Percentiles rank a stretch among this genome's conserved stretches.
phyloP scores from a whole-genome alignment of 495 filamentous ascomycete genomes.

The Ascobolus immersus region DNA sequence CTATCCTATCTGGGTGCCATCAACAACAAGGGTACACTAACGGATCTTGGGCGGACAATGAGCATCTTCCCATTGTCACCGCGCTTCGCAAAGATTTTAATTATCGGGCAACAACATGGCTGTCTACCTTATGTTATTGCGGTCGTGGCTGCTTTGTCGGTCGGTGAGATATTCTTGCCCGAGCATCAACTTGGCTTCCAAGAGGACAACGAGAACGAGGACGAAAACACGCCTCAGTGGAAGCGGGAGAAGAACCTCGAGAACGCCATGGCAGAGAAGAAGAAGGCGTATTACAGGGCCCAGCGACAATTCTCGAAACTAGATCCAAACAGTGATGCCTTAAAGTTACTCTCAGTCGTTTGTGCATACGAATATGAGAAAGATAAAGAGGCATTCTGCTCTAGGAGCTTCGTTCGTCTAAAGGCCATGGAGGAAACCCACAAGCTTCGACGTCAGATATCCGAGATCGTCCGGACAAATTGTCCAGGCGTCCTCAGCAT shows the following conservation, averaged over 20 bases:
- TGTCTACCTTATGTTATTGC: constrained; percentile 73
- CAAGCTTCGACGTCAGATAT: constrained; percentile 60
- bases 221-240: constrained; percentile 8
- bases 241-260: not conserved
- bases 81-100: constrained; percentile 68
- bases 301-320: constrained; percentile 59
- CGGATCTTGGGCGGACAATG: constrained; percentile 41
- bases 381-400: constrained; percentile 44
- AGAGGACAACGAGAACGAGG: constrained; percentile 12
- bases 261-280: constrained; percentile 19
- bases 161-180: constrained; percentile 65
- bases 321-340: constrained; percentile 59
- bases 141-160: constrained; percentile 67
- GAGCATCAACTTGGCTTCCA: constrained; percentile 46
- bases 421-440: constrained; percentile 69
- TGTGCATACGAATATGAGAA: constrained; percentile 56
- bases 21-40: constrained; percentile 9
- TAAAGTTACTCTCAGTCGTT: constrained; percentile 71
- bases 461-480: constrained; percentile 49
- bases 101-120: constrained; percentile 59
- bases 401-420: constrained; percentile 52
- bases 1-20: constrained; percentile 22
- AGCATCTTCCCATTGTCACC: constrained; percentile 74
- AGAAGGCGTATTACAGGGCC: constrained; percentile 45
- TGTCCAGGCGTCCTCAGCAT: constrained; percentile 37